These are phyloP conservation scores for Volvox reticuliferus DNA, from an alignment of 139 green algal genomes.

Conservation along the genomic window DNA sequence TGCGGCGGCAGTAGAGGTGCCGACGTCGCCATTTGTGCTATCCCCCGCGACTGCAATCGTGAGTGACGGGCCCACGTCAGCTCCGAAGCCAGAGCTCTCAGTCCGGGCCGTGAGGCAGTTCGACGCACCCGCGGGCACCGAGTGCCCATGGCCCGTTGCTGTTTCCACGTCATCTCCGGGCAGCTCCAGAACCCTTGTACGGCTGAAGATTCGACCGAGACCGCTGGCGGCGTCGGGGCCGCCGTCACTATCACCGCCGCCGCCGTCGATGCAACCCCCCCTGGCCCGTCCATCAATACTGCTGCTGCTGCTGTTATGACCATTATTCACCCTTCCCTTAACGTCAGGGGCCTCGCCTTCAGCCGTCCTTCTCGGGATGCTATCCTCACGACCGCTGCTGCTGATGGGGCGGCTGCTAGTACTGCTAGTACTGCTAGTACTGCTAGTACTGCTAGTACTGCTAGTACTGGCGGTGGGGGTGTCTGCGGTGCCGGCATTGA, in stretches of 20 bases:
- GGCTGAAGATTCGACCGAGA: constrained; percentile 20
- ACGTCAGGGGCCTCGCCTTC: no score
- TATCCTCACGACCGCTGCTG: neutral
- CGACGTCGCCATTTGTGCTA: neutral
- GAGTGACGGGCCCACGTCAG: neutral
- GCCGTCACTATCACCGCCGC: neutral
- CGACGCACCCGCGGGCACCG: neutral
- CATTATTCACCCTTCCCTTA: neutral
- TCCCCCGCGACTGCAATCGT: neutral
- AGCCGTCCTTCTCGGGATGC: neutral
- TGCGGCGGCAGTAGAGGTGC: no score
- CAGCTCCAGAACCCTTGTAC: neutral
- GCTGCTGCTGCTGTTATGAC: neutral
- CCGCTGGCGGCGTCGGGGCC: neutral
- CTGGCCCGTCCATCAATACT: no score
- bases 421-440: no score
- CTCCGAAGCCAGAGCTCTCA: neutral
- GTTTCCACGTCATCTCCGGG: neutral
- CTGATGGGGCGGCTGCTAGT: no score
- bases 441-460: no score
- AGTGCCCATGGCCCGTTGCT: neutral
- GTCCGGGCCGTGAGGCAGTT: no score
- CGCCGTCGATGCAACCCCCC: neutral
- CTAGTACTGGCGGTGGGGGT: no score
- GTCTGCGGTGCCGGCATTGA: no score